Conservation (phyloP, 1,284 basidiomycete genomes). For the Leccinum laetum region DNA sequence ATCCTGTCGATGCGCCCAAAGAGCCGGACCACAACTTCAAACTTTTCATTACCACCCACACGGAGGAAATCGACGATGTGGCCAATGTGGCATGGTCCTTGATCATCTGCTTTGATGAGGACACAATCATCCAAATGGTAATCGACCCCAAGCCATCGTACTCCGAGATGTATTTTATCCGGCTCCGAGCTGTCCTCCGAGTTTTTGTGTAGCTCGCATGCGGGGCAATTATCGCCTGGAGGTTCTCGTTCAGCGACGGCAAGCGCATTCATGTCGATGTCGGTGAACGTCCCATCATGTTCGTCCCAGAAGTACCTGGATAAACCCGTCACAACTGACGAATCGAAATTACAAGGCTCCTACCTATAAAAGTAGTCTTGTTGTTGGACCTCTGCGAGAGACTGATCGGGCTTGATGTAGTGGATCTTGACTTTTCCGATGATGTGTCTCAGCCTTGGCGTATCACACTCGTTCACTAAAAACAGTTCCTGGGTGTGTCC, state of each 20-base stretch:
- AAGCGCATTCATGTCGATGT: slow-evolving; percentile 26
- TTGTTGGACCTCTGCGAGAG: slow-evolving; percentile 22
- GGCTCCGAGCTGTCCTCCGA: slow-evolving; percentile 28
- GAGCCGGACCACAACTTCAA: slow-evolving; percentile 26
- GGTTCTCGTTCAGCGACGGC: slow-evolving; percentile 3
- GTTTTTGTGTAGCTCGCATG: slow-evolving; percentile 39
- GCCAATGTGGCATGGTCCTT: slow-evolving; percentile 37
- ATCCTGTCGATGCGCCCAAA: slow-evolving; percentile 38
- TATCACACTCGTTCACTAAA: slow-evolving; percentile 53
- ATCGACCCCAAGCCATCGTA: slow-evolving; percentile 40
- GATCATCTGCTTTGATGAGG: slow-evolving; percentile 40
- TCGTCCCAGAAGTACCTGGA: slow-evolving; percentile 28
- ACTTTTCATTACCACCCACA: not conserved
- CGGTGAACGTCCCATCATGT: slow-evolving; percentile 14
- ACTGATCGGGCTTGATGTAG: slow-evolving; percentile 21
- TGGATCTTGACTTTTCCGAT: slow-evolving; percentile 35
- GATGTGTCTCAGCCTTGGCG: slow-evolving; percentile 10
- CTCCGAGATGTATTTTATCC: slow-evolving; percentile 34
- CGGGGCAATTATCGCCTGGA: slow-evolving; percentile 51
- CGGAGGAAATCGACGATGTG: slow-evolving; percentile 32
- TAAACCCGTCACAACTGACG: slow-evolving; percentile 8
- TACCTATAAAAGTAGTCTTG: slow-evolving; percentile 64
- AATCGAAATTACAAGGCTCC: not conserved
- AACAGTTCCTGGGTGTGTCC: slow-evolving; percentile 66
- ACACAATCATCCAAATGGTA: slow-evolving; percentile 61